phyloP scores from a whole-genome alignment of 1,284 basidiomycete genomes.

The Apiotrichum akiyoshidainum region DNA sequence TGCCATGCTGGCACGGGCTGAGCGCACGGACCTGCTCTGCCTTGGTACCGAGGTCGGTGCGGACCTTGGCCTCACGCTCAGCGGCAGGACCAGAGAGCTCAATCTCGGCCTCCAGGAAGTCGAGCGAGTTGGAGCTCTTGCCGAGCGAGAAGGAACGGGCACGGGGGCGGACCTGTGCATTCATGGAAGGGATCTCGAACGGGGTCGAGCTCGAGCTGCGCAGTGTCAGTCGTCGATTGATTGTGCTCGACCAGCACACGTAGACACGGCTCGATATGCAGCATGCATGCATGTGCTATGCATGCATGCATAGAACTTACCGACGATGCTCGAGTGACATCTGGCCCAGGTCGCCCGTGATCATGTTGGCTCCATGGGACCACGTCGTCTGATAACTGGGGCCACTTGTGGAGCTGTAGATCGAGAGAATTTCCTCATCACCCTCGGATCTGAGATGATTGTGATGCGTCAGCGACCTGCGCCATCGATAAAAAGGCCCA shows the following conservation, averaged over 20 bases:
- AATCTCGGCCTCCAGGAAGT: conserved; percentile 22
- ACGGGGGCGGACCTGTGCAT: conserved; percentile 10
- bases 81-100: conserved; percentile 27
- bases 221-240: not conserved
- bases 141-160: conserved; percentile 23
- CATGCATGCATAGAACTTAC: conserved; percentile 15
- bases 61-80: conserved; percentile 32
- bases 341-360: conserved; percentile 28
- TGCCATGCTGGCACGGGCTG: conserved; percentile 34
- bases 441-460: conserved; percentile 30
- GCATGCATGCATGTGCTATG: not conserved
- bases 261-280: not conserved
- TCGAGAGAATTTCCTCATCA: conserved; percentile 30
- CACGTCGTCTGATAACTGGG: conserved; percentile 27
- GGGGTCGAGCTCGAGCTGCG: conserved; percentile 18
- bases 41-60: conserved; percentile 25
- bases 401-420: conserved; percentile 26
- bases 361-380: conserved; percentile 22
- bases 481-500: too few relatives aligned
- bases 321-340: conserved; percentile 37
- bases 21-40: conserved; percentile 20
- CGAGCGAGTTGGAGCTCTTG: conserved; percentile 21
- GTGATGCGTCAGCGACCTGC: conserved; percentile 9
- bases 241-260: too few relatives aligned
- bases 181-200: conserved; percentile 18